Percentiles rank a stretch among this genome's conserved stretches.
phyloP scores from a whole-genome alignment of 2,329 filamentous ascomycete genomes.

The Pestalotiopsis fici region DNA sequence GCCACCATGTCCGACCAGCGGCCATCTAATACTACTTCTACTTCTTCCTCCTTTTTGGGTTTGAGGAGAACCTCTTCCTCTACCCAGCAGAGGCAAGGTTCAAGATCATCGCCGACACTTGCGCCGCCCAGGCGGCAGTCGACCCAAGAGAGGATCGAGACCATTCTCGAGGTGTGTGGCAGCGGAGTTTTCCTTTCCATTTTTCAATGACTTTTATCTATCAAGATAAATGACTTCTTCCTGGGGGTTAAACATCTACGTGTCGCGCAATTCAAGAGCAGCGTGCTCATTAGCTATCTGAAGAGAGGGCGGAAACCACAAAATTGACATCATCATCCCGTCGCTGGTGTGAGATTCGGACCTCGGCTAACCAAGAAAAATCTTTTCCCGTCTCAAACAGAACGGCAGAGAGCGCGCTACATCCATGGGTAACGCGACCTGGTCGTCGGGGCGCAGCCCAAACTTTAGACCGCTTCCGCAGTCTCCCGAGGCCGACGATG shows the following conservation, averaged over 20 bases:
- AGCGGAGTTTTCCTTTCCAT: not conserved
- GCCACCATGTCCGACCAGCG: not conserved
- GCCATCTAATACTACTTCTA: not conserved
- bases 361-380: not conserved
- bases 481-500: conserved; percentile 14
- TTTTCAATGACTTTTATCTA: too few species aligned
- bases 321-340: too few species aligned
- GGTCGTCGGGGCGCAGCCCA: conserved; percentile 17
- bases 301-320: too few species aligned
- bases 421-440: conserved; percentile 30
- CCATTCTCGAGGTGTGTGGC: conserved; percentile 45
- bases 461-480: conserved; percentile 15
- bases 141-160: conserved; percentile 41
- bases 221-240: too few species aligned
- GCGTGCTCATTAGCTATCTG: too few species aligned
- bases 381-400: conserved; percentile 25
- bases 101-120: conserved; percentile 9
- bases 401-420: conserved; percentile 43
- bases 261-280: too few species aligned
- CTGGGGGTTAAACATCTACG: too few species aligned
- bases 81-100: conserved; percentile 11
- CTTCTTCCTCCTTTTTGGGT: conserved; percentile 8
- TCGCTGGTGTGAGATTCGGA: not conserved
- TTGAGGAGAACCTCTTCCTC: conserved; percentile 16
- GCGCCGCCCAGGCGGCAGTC: conserved; percentile 26